A percentile compares a stretch with the other conserved stretches of the same genome.
phyloP scores from a whole-genome alignment of 2,329 filamentous ascomycete genomes.

The Cephalotrichum gorgonifer region DNA sequence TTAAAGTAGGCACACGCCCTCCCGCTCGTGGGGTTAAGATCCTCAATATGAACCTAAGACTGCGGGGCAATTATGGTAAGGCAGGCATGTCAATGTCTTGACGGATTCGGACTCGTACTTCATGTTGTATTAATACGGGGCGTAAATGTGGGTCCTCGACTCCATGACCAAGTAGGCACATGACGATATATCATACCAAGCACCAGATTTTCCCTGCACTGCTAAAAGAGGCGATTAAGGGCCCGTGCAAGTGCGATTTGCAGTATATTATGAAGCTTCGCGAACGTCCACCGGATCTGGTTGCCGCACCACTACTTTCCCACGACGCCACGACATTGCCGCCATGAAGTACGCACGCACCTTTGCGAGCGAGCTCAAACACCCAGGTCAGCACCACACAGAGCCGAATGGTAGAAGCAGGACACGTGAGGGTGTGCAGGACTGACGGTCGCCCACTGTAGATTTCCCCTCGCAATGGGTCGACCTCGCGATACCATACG shows the following conservation, averaged over 20 bases:
- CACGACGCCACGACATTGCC: background rate
- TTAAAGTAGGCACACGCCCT: too few species aligned
- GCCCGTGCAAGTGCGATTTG: background rate
- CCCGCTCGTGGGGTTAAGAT: too few species aligned
- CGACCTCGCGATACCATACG: slow-evolving; percentile 70
- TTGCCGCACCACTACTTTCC: background rate
- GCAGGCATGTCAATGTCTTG: too few species aligned
- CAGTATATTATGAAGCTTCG: background rate
- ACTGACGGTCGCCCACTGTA: slow-evolving; percentile 10
- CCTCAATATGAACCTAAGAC: too few species aligned
- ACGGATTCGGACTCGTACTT: too few species aligned
- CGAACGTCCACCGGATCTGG: background rate
- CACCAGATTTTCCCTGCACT: background rate
- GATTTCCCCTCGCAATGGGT: slow-evolving; percentile 66
- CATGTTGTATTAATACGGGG: too few species aligned
- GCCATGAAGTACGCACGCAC: slow-evolving; percentile 80
- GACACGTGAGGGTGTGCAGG: background rate
- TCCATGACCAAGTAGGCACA: too few species aligned
- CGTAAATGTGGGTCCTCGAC: too few species aligned
- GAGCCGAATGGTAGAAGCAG: background rate
- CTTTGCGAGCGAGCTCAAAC: slow-evolving; percentile 59
- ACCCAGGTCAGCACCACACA: slow-evolving; percentile 33
- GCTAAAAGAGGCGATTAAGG: background rate
- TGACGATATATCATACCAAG: too few species aligned
- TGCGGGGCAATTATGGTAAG: too few species aligned